Percentiles rank a stretch among this genome's conserved stretches.
These are phyloP conservation scores for Xerocomus minutiporus DNA, from an alignment of 1,284 basidiomycete genomes.

Conservation along the genomic window DNA sequence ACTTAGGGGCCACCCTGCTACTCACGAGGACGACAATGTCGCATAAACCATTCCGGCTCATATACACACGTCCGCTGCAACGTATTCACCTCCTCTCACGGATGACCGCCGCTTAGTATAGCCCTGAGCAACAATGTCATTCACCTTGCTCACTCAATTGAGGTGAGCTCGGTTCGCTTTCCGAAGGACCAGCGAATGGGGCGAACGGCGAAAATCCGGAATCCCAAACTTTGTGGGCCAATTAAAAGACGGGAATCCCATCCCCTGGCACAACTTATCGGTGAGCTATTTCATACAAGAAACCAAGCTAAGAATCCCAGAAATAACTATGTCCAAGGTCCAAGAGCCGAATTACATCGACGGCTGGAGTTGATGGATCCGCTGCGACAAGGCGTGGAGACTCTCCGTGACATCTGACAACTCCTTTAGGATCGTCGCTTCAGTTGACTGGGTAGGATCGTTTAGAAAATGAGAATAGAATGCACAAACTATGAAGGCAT, in stretches of 20 bases:
- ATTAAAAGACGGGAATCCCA: background rate
- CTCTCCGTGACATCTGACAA: slow-evolving; percentile 55
- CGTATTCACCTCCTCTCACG: too few relatives aligned
- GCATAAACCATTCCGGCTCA: slow-evolving; percentile 3
- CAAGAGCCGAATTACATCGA: slow-evolving; percentile 7
- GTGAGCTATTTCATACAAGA: slow-evolving; percentile 6
- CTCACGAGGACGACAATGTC: slow-evolving; percentile 6
- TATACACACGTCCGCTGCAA: too few relatives aligned
- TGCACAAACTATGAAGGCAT: slow-evolving; percentile 20
- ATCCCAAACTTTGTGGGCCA: too few relatives aligned
- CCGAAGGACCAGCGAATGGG: too few relatives aligned
- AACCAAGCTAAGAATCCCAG: background rate
- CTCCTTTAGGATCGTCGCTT: slow-evolving; percentile 64
- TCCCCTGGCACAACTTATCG: background rate
- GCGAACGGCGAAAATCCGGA: too few relatives aligned
- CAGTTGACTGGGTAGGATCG: slow-evolving; percentile 54
- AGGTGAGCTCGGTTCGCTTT: too few relatives aligned
- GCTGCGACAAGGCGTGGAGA: slow-evolving; percentile 52
- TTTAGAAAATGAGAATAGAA: slow-evolving; percentile 6
- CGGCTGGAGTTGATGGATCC: slow-evolving; percentile 37
- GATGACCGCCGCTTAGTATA: too few relatives aligned
- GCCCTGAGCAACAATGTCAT: too few relatives aligned
- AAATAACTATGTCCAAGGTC: background rate
- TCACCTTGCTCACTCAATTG: too few relatives aligned
- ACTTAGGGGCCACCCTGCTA: slow-evolving; percentile 34